Evolutionary conservation across 2,329 filamentous ascomycete genomes (phyloP).

Genomic region (Apiospora sp.): DNA sequence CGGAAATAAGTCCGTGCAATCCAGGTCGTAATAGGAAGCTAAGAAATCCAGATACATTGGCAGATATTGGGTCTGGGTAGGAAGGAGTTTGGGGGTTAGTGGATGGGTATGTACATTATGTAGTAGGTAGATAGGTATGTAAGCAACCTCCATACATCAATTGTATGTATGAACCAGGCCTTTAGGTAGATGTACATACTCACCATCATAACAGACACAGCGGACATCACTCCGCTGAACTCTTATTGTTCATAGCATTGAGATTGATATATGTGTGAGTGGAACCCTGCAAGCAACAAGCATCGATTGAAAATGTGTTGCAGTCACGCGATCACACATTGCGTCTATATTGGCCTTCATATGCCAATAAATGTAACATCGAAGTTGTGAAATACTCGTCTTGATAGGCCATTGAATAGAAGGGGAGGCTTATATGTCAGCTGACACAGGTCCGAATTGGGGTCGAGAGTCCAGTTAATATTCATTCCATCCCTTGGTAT

Average conservation of each 20-base stretch:
- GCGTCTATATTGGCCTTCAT: conserved; percentile 7
- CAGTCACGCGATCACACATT: conserved; percentile 7
- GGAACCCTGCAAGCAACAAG: not conserved
- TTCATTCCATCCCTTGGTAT: not conserved
- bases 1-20: conserved; percentile 1
- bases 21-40: not conserved
- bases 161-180: not conserved
- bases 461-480: not conserved
- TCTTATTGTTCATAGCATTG: not conserved
- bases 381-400: too few species aligned
- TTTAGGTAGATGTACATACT: not conserved
- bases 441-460: not conserved
- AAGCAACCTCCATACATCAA: not conserved
- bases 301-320: not conserved
- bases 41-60: not conserved
- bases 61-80: not conserved
- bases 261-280: not conserved
- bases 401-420: not conserved
- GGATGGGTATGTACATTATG: too few species aligned
- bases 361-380: not conserved
- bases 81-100: not conserved
- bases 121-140: not conserved
- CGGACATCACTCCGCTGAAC: not conserved
- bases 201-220: not conserved
- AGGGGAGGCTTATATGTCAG: conserved; percentile 7